These are phyloP conservation scores for Mycena polygramma DNA, from an alignment of 768 basidiomycete genomes.

Conservation along the genomic window DNA sequence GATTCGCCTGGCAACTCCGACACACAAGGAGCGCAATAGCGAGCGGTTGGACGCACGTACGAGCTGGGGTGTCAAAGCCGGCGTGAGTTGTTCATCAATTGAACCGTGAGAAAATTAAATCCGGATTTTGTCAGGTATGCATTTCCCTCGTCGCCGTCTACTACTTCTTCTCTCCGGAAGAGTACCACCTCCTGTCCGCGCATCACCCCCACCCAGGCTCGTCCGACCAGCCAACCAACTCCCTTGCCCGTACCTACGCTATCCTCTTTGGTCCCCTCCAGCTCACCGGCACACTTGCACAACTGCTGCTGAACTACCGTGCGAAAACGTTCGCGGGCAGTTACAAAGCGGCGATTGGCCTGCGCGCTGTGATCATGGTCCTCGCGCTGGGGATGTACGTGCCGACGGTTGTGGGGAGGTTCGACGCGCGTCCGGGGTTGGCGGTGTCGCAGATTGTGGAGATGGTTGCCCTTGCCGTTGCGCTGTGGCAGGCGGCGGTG, in stretches of 20 bases:
- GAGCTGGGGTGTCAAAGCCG: conserved; percentile 24
- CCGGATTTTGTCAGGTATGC: conserved; percentile 22
- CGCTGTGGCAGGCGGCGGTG: conserved; percentile 27
- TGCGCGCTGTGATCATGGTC: conserved; percentile 7
- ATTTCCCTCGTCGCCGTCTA: conserved; percentile 23
- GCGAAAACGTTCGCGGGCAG: conserved; percentile 29
- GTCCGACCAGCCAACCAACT: conserved; percentile 22
- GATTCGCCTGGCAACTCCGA: conserved; percentile 6
- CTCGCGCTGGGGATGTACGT: conserved; percentile 16
- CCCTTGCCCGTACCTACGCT: conserved; percentile 9
- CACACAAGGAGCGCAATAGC: conserved; percentile 34
- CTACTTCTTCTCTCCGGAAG: conserved; percentile 31
- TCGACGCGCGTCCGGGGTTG: conserved; percentile 32
- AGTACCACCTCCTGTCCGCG: conserved; percentile 27
- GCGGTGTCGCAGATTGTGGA: conserved; percentile 18
- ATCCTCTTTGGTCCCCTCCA: conserved; percentile 26
- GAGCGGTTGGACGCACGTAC: conserved; percentile 32
- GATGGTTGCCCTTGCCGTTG: conserved; percentile 1
- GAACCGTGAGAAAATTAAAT: too few species aligned
- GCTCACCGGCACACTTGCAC: conserved; percentile 23
- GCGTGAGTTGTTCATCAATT: conserved; percentile 17
- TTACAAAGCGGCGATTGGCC: conserved; percentile 26
- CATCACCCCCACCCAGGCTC: conserved; percentile 7
- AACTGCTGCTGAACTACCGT: conserved; percentile 35
- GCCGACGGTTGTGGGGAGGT: conserved; percentile 30